Evolutionary conservation across 2,329 filamentous ascomycete species (phyloP), one percentile per base, ranked within the genome.

Genomic region (Cadophora luteo-olivacea): DNA sequence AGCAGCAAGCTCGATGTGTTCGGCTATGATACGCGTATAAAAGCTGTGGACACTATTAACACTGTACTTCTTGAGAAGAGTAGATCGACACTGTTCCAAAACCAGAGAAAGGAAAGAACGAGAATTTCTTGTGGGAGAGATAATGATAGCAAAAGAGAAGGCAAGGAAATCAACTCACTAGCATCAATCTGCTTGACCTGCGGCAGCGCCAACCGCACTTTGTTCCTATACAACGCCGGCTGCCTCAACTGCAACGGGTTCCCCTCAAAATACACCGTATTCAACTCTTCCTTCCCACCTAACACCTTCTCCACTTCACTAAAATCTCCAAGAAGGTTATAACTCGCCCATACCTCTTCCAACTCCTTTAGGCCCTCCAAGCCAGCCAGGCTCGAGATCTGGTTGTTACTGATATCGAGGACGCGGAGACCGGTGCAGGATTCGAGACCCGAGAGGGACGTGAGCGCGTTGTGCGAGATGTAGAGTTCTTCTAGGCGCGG

Each of bases 241-340:
- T 87, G 88, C 65, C 86, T 86, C 69, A 89, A 84, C 82, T 99
- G 96, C 74, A 99, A 80, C 32, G 94, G 95, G 76, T 97, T 97
- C 1, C 94, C 94, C 78, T 99, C 96, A 73, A 99, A 97, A 79
- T 99, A 99, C 12, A 99, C 95, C 0, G 96, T 97, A 69, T 90
- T 89, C 74, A 98, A 81, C 48, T 90, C 83, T 77, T 92, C 84
- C 83, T 97, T 97, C 77, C 96, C 91, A 64, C 82, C 85, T 72
- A 99, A 81, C 74, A 92, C 87, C 66, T 85, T 86, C 81, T 97
- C 92, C 3, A 98, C 87, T 76, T 98, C 94, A 54, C 85, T 84
- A 76, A 98, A 97, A 78, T 92, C 92, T 24, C 82, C 82, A 32
- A 99, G 80, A 74, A 91, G 84, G 80, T 97, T 98, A 80, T 94